A percentile compares a stretch with the other conserved stretches of the same genome.
phyloP scores from a whole-genome alignment of 805 yeast species.

The Metschnikowia similis region DNA sequence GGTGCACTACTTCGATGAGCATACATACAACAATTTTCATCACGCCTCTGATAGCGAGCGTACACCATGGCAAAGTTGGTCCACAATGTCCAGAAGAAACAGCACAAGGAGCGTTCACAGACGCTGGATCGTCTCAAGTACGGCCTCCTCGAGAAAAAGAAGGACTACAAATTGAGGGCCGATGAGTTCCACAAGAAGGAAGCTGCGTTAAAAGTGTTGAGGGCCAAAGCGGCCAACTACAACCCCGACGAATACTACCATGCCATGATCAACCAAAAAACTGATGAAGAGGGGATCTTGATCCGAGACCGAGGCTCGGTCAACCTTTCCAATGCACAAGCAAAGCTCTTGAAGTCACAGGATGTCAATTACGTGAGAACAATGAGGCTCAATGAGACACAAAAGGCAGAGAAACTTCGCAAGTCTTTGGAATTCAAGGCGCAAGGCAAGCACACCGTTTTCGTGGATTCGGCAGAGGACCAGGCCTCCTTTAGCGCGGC shows the following conservation, averaged over 20 bases:
- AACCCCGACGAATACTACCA: constrained; percentile 97
- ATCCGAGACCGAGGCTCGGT: constrained; percentile 60
- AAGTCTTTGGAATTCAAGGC: constrained; percentile 47
- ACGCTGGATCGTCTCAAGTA: constrained; percentile 64
- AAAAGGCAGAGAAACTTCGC: constrained; percentile 57
- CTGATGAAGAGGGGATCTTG: constrained; percentile 68
- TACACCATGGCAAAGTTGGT: constrained; percentile 66
- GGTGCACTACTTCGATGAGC: constrained; percentile 14
- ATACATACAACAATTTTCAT: not conserved
- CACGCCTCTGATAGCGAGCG: not conserved
- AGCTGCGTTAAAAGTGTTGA: constrained; percentile 64
- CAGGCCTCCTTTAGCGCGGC: constrained; percentile 60
- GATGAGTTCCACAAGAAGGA: constrained; percentile 56
- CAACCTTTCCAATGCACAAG: constrained; percentile 63
- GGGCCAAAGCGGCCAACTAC: constrained; percentile 64
- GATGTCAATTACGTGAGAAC: constrained; percentile 84
- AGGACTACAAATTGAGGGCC: constrained; percentile 47
- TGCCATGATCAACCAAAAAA: constrained; percentile 72
- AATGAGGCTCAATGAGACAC: constrained; percentile 62
- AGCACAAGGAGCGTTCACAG: constrained; percentile 92
- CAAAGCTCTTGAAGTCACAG: constrained; percentile 81
- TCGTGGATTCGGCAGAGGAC: constrained; percentile 62
- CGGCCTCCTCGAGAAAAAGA: constrained; percentile 90
- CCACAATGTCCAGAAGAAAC: constrained; percentile 92
- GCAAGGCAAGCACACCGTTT: constrained; percentile 78